These are phyloP conservation scores for Cryomyces minteri DNA, from an alignment of 495 filamentous ascomycete species.

Conservation along the genomic window DNA sequence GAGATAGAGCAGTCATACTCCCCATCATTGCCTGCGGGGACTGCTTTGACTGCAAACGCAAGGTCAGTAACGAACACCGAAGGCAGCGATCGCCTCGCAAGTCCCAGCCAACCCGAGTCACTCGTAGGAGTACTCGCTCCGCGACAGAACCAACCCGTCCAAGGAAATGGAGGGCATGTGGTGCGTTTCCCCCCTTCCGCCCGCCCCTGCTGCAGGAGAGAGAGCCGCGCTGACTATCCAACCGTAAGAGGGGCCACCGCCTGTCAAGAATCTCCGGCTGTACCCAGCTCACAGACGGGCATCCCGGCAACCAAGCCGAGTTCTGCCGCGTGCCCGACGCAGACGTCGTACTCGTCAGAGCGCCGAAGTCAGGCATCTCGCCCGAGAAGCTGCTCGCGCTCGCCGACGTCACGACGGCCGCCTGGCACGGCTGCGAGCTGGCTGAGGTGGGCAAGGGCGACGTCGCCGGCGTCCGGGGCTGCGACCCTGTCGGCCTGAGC, in stretches of 20 bases:
- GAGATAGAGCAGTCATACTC: not conserved
- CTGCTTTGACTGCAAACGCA: slow-evolving; percentile 14
- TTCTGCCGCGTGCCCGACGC: not conserved
- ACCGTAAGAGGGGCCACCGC: slow-evolving; percentile 7
- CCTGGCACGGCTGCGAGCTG: slow-evolving; percentile 1
- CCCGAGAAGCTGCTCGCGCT: not conserved
- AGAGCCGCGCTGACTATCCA: not conserved
- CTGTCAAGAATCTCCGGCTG: slow-evolving; percentile 3
- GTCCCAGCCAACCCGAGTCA: no score
- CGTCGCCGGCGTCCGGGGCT: not conserved
- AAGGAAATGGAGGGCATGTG: not conserved
- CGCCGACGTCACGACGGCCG: not conserved
- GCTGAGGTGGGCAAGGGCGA: not conserved
- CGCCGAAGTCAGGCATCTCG: not conserved
- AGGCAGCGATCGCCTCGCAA: no score
- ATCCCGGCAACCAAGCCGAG: not conserved
- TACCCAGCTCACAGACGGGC: not conserved
- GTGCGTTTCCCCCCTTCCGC: not conserved
- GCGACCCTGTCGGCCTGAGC: slow-evolving; percentile 8
- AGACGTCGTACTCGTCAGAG: not conserved
- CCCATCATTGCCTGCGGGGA: not conserved
- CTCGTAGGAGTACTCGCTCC: slow-evolving; percentile 5
- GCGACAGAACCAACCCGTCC: not conserved
- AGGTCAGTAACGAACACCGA: not conserved
- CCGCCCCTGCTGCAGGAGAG: not conserved